These are phyloP conservation scores for Aspergillus persii DNA, from an alignment of 2,329 filamentous ascomycete species.

Conservation along the genomic window DNA sequence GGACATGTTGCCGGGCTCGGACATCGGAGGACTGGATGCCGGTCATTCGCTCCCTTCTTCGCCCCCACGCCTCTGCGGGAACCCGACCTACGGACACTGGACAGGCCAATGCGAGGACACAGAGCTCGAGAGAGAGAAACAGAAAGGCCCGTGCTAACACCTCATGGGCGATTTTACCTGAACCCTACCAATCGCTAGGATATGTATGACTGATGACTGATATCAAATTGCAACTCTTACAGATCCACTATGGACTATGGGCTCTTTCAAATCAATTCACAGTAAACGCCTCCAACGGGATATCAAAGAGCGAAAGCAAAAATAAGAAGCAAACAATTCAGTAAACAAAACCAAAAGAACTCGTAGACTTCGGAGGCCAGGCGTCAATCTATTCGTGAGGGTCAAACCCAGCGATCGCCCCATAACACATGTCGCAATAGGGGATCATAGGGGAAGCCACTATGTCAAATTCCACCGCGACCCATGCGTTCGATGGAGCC, in stretches of 20 bases:
- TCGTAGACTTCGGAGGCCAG: background rate
- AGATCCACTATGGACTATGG: background rate
- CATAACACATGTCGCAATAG: background rate
- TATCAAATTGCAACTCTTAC: background rate
- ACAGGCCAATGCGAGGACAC: too few relatives aligned
- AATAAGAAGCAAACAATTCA: background rate
- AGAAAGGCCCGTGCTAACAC: background rate
- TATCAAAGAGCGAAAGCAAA: background rate
- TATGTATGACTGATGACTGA: too few relatives aligned
- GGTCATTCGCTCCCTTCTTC: background rate
- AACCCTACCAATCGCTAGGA: too few relatives aligned
- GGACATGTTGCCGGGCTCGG: background rate
- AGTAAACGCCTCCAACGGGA: background rate
- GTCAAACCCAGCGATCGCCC: background rate
- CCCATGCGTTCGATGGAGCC: slow-evolving; percentile 88
- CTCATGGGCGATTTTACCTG: background rate
- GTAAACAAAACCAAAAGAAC: background rate
- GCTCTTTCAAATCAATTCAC: background rate
- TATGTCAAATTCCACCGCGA: slow-evolving; percentile 36
- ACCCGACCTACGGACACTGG: background rate
- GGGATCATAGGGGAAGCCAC: background rate
- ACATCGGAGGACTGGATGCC: background rate
- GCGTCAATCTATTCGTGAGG: background rate
- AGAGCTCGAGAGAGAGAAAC: background rate
- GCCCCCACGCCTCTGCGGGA: background rate